Evolutionary conservation across 75 land plant species (phyloP), one percentile per base, ranked within the genome.

Genomic region (Azolla pinnata): DNA sequence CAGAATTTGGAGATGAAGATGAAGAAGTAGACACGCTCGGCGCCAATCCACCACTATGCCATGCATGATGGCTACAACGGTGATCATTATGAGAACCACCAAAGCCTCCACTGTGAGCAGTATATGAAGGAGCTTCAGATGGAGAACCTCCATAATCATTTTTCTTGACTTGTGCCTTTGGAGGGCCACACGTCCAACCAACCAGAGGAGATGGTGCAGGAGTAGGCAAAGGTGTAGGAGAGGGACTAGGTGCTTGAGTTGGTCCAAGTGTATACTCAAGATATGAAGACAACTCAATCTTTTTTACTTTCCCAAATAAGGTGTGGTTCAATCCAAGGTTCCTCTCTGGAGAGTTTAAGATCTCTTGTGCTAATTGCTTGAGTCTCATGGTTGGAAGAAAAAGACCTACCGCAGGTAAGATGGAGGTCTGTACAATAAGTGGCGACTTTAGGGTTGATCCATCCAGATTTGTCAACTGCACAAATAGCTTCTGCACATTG

Each of bases 261-360:
- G 62, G 54, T 54, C 44, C 33, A 12, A 72, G 55, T 0, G 69
- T 64, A 33, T 72, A 71, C 58, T 68, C 61, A 28, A 75, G 56
- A 47, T 59, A 60, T 40, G 85, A 79, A 27, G 88, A 85, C 18
- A 85, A 71, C 19, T 59, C 61, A 27, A 85, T 78, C 67, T 81
- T 79, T 60, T 81, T 85, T 28, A 85, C 88, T 54, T 53, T 78
- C 30, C 88, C 88, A 73, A 85, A 85, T 8, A 81, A 69, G 34
- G 85, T 75, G 59, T 85, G 67, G 62, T 81, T 85, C 18, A 85
- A 68, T 47, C 88, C 88, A 50, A 85, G 81, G 61, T 85, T 85
- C 70, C 60, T 65, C 5, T 64, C 50, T 58, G 68, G 62, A 8
- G 84, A 73, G 18, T 59, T 72, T 0, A 56, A 67, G 31, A 85